Evolutionary conservation across 2,329 filamentous ascomycete genomes (phyloP), one percentile per base, ranked within the genome.

Genomic region (Cladosporium sphaerospermum): DNA sequence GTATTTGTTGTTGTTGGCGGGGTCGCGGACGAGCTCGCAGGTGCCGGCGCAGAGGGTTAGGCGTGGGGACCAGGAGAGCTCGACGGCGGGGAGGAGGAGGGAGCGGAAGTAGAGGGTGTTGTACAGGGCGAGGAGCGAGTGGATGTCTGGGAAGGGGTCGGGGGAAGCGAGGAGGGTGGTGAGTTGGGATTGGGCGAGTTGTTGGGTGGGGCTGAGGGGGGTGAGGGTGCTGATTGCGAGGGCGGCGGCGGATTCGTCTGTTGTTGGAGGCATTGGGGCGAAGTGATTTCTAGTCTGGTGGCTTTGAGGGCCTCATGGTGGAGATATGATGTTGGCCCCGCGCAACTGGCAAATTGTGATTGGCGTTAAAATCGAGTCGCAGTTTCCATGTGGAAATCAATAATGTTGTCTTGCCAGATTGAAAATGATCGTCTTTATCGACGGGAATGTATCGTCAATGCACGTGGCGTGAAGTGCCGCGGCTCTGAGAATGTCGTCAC

Each of bases 401-500:
- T 16, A 16, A 23, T 16, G 10, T 28, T 28, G 23, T 28, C 7
- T 28, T 28, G 54, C 57, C 69, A 71, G 49, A 64, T 66, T 36
- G 67, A 65, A 65, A 34, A 48, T 9, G 10, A 41, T 28, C 10
- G 23, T 28, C 23, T 28, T 28, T 7, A 5, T 28, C 23, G 23
- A 72, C 69, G 16, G 71, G 61, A 28, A 28, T 28, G 23, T 28
- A 7, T 28, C 23, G 23, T 28, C 23, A 28, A 28, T 28, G 23
- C 23, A 28, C 23, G 23, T 28, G 23, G 23, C 23, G 23, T 28
- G 23, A 28, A 28, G 23, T 28, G 23, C 23, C 23, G 23, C 23
- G 7, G 23, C 23, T 28, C 23, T 28, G 23, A 66, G 84, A 88
- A 47, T 95, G 89, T 1, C 91, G 79, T 28, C 23, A 28, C 23